Evolutionary conservation across 2,329 filamentous ascomycete genomes (phyloP).

Genomic region (Alternaria sp.): DNA sequence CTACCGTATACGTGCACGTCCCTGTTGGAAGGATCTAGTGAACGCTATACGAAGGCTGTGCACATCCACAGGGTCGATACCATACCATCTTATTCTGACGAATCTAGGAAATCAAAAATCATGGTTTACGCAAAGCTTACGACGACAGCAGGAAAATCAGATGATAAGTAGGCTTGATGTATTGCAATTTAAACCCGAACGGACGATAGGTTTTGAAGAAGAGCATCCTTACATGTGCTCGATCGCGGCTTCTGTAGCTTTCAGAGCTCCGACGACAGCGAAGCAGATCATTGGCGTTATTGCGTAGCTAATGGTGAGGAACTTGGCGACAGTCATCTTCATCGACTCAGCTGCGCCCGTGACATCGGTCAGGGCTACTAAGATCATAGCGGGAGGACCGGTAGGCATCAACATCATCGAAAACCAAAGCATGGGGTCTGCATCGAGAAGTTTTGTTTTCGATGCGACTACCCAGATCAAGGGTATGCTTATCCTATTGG

Average conservation of each 20-base stretch:
- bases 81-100: background rate
- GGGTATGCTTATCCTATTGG: constrained; percentile 58
- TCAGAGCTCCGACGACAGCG: constrained; percentile 54
- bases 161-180: background rate
- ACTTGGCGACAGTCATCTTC: constrained; percentile 64
- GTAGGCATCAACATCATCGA: constrained; percentile 68
- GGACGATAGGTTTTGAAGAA: background rate
- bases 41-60: background rate
- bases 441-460: constrained; percentile 60
- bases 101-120: background rate
- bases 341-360: constrained; percentile 54
- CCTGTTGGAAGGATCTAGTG: background rate
- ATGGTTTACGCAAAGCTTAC: background rate
- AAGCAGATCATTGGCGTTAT: constrained; percentile 57
- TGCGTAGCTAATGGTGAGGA: constrained; percentile 58
- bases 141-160: background rate
- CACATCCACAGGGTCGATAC: background rate
- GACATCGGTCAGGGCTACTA: constrained; percentile 62
- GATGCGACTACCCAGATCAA: constrained; percentile 65
- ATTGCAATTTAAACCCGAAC: background rate
- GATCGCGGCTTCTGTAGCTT: constrained; percentile 41
- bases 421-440: constrained; percentile 74
- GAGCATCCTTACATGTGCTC: background rate
- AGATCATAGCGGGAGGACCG: constrained; percentile 64
- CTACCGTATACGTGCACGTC: background rate